Conservation (phyloP, 805 yeast species). For the Lipomyces spencermartinsiae region DNA sequence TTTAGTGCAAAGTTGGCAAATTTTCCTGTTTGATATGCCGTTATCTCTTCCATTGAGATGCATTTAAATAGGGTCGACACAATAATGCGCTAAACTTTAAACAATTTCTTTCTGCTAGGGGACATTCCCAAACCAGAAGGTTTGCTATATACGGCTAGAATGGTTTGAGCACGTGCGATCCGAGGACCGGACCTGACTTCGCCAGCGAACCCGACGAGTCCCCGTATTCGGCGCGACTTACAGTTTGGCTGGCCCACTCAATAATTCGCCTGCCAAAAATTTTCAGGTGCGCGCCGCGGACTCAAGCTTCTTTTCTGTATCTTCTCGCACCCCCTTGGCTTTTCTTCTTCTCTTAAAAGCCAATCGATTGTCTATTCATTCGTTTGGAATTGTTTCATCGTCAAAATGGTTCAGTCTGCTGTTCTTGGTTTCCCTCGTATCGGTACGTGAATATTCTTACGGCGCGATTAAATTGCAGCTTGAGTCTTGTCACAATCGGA, state of each 20-base stretch:
- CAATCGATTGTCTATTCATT: conserved; percentile 11
- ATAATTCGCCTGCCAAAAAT: not conserved
- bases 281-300: not conserved
- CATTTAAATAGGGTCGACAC: not conserved
- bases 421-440: conserved; percentile 99
- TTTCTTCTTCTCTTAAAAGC: conserved; percentile 8
- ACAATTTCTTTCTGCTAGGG: not conserved
- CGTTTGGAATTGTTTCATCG: not conserved
- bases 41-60: not conserved
- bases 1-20: no score
- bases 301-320: not conserved
- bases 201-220: not conserved
- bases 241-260: not conserved
- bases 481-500: not conserved
- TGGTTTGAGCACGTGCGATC: not conserved
- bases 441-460: conserved; percentile 35
- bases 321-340: conserved; percentile 2
- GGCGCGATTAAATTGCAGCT: not conserved
- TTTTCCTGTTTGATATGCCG: no score
- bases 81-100: not conserved
- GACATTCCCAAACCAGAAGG: not conserved
- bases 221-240: not conserved
- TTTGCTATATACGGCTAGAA: conserved; percentile 2
- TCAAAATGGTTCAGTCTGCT: conserved; percentile 90
- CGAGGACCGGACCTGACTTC: not conserved